Percentiles rank a stretch among this genome's conserved stretches.
These are phyloP conservation scores for Fusarium tuaranense DNA, from an alignment of 2,329 filamentous ascomycete genomes.

Conservation along the genomic window DNA sequence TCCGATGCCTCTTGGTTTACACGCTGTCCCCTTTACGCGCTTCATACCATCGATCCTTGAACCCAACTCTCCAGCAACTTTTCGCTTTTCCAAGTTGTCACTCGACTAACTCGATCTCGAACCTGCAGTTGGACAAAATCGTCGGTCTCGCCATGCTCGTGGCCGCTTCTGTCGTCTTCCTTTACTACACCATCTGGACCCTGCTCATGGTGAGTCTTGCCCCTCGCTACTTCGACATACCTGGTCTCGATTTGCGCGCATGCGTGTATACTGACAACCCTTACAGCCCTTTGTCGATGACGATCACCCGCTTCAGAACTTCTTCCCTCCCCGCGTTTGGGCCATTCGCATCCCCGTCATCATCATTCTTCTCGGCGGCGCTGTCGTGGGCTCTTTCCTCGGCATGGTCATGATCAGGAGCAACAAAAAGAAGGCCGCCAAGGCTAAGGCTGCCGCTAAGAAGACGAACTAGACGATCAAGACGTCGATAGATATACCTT, in stretches of 20 bases:
- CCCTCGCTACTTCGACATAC: constrained; percentile 12
- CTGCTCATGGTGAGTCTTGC: constrained; percentile 83
- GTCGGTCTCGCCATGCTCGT: constrained; percentile 76
- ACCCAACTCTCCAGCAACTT: constrained; percentile 39
- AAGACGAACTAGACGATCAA: constrained; percentile 78
- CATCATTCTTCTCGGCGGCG: constrained; percentile 88
- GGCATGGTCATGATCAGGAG: constrained; percentile 98
- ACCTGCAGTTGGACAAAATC: constrained; percentile 85
- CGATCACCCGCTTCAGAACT: constrained; percentile 90
- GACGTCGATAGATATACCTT: constrained; percentile 32
- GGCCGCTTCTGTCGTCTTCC: constrained; percentile 72
- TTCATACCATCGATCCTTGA: constrained; percentile 4
- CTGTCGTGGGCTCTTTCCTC: constrained; percentile 95
- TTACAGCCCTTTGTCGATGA: constrained; percentile 94
- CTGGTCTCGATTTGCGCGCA: background rate
- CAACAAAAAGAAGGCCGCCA: constrained; percentile 96
- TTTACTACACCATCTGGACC: constrained; percentile 98
- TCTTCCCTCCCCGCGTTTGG: constrained; percentile 98
- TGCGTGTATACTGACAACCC: constrained; percentile 25
- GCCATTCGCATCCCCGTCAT: constrained; percentile 98
- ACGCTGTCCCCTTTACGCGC: constrained; percentile 38
- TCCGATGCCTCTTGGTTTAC: constrained; percentile 10
- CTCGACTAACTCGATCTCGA: constrained; percentile 25
- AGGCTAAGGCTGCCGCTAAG: constrained; percentile 85
- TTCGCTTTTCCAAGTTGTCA: constrained; percentile 8